Evolutionary conservation across 441 rosid genomes (phyloP), one percentile per base, ranked within the genome.

Genomic region (Metrosideros polymorpha): DNA sequence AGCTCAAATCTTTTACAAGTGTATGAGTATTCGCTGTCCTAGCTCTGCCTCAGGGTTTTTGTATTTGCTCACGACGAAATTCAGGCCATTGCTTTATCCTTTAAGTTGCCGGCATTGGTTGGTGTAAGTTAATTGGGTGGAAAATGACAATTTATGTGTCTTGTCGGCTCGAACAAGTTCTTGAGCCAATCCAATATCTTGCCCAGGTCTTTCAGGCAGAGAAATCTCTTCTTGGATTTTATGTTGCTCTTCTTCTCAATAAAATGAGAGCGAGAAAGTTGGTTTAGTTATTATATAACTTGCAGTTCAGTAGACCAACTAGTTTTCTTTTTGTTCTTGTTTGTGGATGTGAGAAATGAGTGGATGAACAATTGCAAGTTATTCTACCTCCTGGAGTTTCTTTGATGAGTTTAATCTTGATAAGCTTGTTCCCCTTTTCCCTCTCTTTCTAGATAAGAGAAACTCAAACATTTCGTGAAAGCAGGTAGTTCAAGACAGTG

Each of bases 401-500:
- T 71, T 71, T 71, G 79, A 71, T 13, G 8, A 43, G 79, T 39
- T 22, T 39, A 71, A 71, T 39, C n/a, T 71, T 71, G 79, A 71
- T 43, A 35, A 71, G 25, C 24, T 61, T 17, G 43, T 45, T 77
- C 24, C 25, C n/a, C 5, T 83, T 71, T 66, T 84, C 84, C 42
- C 15, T 82, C 24, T 86, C 43, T 83, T 22, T 25, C 10, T 76
- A 84, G 9, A 29, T 47, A 50, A 87, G 53, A 84, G 54, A 85
- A 53, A 87, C 86, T 75, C 71, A 88, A 82, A 25, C 89, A 84
- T 82, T 59, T 83, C 45, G 49, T 83, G 83, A 79, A 82, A 82
- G 82, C 92, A 97, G 99, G 99, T 96, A 2, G 95, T 97, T 89
- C 90, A 90, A 89, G 92, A 92, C 56, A 93, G 96, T 85, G 98